These are phyloP conservation scores for Aspergillus calidoustus DNA, from an alignment of 2,329 filamentous ascomycete species.

Conservation along the genomic window DNA sequence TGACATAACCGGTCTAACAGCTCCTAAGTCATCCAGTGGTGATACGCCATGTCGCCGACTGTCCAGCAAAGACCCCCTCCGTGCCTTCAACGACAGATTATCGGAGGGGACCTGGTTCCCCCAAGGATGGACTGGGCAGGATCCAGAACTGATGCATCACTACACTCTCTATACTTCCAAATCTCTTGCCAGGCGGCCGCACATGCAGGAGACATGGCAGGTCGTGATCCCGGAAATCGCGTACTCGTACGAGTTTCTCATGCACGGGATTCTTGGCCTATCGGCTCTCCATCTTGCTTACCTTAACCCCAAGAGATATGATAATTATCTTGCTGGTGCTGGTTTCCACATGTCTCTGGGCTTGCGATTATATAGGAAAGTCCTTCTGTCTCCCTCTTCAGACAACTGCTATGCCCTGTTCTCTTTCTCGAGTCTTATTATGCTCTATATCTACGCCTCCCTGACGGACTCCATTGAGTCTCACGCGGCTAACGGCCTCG, in stretches of 20 bases:
- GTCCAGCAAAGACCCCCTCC: conserved; percentile 19
- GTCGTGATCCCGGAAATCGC: not conserved
- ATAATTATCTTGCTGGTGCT: conserved; percentile 20
- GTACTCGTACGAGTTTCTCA: conserved; percentile 2
- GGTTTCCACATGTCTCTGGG: conserved; percentile 26
- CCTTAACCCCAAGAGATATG: conserved; percentile 24
- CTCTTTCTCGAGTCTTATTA: conserved; percentile 15
- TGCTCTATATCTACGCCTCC: conserved; percentile 16
- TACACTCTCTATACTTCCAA: conserved; percentile 43
- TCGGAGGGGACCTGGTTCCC: conserved; percentile 5
- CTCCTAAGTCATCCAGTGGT: not conserved
- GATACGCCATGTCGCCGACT: conserved; percentile 30
- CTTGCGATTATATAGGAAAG: conserved; percentile 14
- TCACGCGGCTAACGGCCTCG: not conserved
- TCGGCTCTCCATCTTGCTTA: conserved; percentile 14
- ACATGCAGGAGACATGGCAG: conserved; percentile 6
- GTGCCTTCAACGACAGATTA: conserved; percentile 2
- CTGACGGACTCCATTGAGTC: not conserved
- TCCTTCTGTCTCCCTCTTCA: conserved; percentile 7
- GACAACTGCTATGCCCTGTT: conserved; percentile 18
- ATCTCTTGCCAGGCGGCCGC: conserved; percentile 21
- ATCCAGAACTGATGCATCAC: conserved; percentile 46
- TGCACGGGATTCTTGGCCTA: conserved; percentile 11
- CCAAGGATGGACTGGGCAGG: conserved; percentile 18
- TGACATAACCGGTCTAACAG: not conserved